Evolutionary conservation across 257 asterid species (phyloP).

Genomic region (Nicotiana tabacum): DNA sequence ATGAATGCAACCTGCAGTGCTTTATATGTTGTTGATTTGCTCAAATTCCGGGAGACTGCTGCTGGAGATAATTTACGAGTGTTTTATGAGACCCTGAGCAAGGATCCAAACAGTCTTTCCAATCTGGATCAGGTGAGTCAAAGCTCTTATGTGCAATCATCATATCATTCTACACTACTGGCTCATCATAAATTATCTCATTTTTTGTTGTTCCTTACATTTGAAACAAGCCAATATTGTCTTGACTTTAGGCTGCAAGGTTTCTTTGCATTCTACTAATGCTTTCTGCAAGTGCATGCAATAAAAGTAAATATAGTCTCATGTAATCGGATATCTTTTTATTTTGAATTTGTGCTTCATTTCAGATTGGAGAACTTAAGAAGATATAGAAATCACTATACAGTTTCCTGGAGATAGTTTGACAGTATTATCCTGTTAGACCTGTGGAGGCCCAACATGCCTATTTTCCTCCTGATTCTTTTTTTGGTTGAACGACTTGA

Average conservation of each 20-base stretch:
- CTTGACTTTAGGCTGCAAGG: not conserved
- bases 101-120: conserved; percentile 97
- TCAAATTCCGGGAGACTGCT: conserved; percentile 94
- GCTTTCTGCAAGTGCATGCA: not conserved
- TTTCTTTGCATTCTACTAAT: not conserved
- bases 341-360: not conserved
- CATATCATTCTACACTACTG: not conserved
- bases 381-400: not conserved
- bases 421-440: not conserved
- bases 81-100: conserved; percentile 91
- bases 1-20: conserved; percentile 59
- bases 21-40: conserved; percentile 83
- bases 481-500: not conserved
- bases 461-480: not conserved
- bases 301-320: not conserved
- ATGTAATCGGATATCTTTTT: not conserved
- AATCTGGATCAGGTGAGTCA: conserved; percentile 94
- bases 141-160: conserved; percentile 3
- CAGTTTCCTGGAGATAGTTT: not conserved
- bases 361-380: not conserved
- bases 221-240: not conserved
- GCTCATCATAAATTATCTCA: not conserved
- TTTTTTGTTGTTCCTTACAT: not conserved
- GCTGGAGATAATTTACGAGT: conserved; percentile 97
- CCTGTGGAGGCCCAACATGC: not conserved